phyloP scores from a whole-genome alignment of 345 rosid genomes.

The Jatropha curcas region DNA sequence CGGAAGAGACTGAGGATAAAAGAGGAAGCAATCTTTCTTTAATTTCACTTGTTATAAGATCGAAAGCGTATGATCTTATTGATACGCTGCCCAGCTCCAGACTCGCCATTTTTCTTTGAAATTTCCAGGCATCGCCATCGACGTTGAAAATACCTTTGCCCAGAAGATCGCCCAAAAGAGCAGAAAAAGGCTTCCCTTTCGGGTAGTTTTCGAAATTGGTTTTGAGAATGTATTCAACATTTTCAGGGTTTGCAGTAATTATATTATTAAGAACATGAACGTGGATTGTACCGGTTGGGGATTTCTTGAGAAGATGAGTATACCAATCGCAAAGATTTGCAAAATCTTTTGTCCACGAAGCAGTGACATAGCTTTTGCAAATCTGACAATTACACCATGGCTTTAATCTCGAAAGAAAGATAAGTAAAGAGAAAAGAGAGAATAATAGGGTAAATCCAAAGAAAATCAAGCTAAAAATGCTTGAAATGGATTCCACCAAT shows the following conservation, averaged over 20 bases:
- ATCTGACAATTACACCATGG: conserved; percentile 40
- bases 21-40: conserved; percentile 44
- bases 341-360: conserved; percentile 41
- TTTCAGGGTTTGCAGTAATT: conserved; percentile 44
- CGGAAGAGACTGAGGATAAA: conserved; percentile 20
- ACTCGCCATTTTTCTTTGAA: conserved; percentile 59
- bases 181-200: conserved; percentile 50
- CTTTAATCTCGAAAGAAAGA: conserved; percentile 22
- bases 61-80: conserved; percentile 38
- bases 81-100: conserved; percentile 51
- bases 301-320: conserved; percentile 40
- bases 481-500: background rate
- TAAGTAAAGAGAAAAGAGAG: conserved; percentile 11
- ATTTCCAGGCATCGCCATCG: conserved; percentile 56
- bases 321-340: conserved; percentile 49
- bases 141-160: conserved; percentile 68
- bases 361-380: conserved; percentile 36
- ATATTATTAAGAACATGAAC: conserved; percentile 40
- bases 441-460: conserved; percentile 19
- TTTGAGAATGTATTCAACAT: conserved; percentile 49
- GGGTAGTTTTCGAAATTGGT: conserved; percentile 47
- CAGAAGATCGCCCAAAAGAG: conserved; percentile 45
- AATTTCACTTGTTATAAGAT: conserved; percentile 40
- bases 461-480: conserved; percentile 8
- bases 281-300: conserved; percentile 40